Evolutionary conservation across 352 stramenopile species (phyloP).

Genomic region (Globisporangium takayamanum): DNA sequence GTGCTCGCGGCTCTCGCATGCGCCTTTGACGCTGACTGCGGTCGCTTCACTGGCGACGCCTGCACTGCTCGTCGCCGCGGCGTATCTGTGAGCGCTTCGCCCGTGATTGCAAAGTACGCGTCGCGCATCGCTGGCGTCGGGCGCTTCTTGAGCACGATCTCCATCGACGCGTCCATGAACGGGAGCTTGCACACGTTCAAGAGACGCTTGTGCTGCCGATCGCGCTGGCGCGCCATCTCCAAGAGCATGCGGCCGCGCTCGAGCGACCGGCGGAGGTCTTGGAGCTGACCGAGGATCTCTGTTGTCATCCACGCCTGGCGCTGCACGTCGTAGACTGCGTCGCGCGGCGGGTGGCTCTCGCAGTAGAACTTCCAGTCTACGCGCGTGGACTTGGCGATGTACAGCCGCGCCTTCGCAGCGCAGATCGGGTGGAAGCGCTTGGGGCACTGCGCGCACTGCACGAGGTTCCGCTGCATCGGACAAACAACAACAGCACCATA

Average conservation of each 20-base stretch:
- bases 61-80: conserved; percentile 24
- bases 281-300: conserved; percentile 65
- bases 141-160: conserved; percentile 74
- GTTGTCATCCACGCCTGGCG: conserved; percentile 74
- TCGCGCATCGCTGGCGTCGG: conserved; percentile 66
- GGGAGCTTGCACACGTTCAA: conserved; percentile 52
- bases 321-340: conserved; percentile 63
- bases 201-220: conserved; percentile 79
- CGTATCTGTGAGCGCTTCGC: conserved; percentile 44
- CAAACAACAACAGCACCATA: conserved; percentile 2
- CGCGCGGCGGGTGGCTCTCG: conserved; percentile 45
- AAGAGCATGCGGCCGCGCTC: conserved; percentile 81
- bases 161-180: conserved; percentile 59
- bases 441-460: conserved; percentile 44
- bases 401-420: conserved; percentile 57
- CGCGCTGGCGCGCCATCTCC: conserved; percentile 78
- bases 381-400: conserved; percentile 48
- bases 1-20: not conserved
- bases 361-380: conserved; percentile 79
- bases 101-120: conserved; percentile 53
- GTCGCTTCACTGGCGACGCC: conserved; percentile 13
- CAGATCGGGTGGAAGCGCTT: conserved; percentile 76
- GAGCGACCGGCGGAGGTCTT: conserved; percentile 66
- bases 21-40: not conserved
- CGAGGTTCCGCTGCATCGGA: conserved; percentile 33